Base-by-base conservation (phyloP, 805 yeast species). In the Suhomyces sp. region DNA sequence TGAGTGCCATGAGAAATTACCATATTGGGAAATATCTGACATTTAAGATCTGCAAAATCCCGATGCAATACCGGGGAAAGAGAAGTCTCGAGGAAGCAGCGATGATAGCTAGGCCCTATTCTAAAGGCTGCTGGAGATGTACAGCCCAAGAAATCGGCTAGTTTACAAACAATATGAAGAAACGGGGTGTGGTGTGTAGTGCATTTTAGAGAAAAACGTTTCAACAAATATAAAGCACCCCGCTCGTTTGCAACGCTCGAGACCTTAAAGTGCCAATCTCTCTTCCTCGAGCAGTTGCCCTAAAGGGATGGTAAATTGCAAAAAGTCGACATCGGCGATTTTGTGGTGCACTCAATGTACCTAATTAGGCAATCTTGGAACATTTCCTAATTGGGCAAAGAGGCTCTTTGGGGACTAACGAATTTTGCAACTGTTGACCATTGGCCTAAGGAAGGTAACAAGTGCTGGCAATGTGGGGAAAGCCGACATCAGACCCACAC, bases 331-430 rank as follows among this genome's bases (percentile, higher is more conserved):
- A 38, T 19, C n/a, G 24, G 42, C 42, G 42, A 38, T 38, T 38
- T 38, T 38, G 42, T 38, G 42, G 22, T 19, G 24, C 42, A 38
- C 42, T 38, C 17, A 38, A 5, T 17, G 42, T 38, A n/a, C 42
- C 42, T 19, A 38, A 15, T 38, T 38, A 38, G 42, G 42, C 22
- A 38, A 38, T 38, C 24, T 38, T 41, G 13, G 41, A 10, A n/a
- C n/a, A 22, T 36, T 49, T 19, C 52, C 48, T 22, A 27, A 49
- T 44, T 35, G 40, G 52, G 52, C 38, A 49, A 49, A 31, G 23
- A 19, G 15, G 42, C 6, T 19, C 24, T 19, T 17, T 19, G 23
- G 24, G 33, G 24, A 17, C 24, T 38, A 24, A 38, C 42, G 5
- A 17, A 33, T 38, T 38, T 38, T 38, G 42, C 42, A 38, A 38